Evolutionary conservation across 768 basidiomycete genomes (phyloP), one percentile per base, ranked within the genome.

Genomic region (Panellus pusillus): DNA sequence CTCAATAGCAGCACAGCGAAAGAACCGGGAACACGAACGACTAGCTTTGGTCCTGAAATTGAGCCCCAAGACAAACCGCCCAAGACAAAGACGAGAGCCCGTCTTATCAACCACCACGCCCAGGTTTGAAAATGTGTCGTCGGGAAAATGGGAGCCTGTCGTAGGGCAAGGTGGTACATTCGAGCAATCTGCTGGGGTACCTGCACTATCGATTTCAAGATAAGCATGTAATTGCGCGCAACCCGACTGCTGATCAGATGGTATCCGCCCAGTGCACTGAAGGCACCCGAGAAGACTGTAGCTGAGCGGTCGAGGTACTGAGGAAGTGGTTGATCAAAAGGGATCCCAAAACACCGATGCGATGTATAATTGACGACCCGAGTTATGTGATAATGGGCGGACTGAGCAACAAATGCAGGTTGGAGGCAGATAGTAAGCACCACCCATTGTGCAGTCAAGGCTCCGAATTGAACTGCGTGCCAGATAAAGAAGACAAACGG

Each of bases 241-340:
- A 54, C 55, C 13, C 55, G 54, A 41, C 54, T 45, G 39, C 44
- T 50, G 41, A 55, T 40, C 4, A 60, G 47, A 20, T 38, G 59
- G 19, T 56, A 60, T 14, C 59, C 54, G 7, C 43, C 39, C 13
- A 47, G 20, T 15, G 45, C 59, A 28, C 43, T 60, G 31, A 50
- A 24, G 8, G 19, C 37, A 41, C 32, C 38, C 28, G 59, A 49
- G 1, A 47, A 24, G 11, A 56, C n/a, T 39, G 48, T 17, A 18
- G 41, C 18, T 6, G 35, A 50, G 18, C 43, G 49, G n/a, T 54
- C 51, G 20, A 54, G 9, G 11, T 9, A 38, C 11, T 8, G 12
- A 8, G 50, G 54, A 8, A 60, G 29, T 7, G 55, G 43, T 6
- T 32, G 29, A 17, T 44, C 43, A 13, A 17, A 27, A 36, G 35